Evolutionary conservation across 1,284 basidiomycete genomes (phyloP), one percentile per base, ranked within the genome.

Genomic region (Stygiomarasmius scandens): DNA sequence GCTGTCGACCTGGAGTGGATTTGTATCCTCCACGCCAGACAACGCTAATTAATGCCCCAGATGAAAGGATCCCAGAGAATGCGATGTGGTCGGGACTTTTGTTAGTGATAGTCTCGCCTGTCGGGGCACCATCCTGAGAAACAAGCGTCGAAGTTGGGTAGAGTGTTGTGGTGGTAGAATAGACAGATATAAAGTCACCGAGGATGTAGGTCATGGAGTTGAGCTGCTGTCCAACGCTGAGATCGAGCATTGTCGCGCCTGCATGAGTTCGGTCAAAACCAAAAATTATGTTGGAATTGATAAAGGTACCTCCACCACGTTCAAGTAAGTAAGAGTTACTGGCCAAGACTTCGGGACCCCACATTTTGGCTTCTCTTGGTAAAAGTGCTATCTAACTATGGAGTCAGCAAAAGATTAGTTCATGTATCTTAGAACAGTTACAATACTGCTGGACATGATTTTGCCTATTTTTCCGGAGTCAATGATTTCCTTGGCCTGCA

Each of bases 391-490:
- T 56, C 66, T 67, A 22, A n/a, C 22, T 8, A 29, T 32, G 10
- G 48, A 3, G n/a, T 10, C 29, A 14, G 19, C 29, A 32, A 49
- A 14, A 41, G 4, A 19, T 6, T 49, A 14, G 20, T 41, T 12
- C 8, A 34, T 12, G 38, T 9, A 19, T 9, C 38, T 41, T 19
- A 19, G 38, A 41, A n/a, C 16, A 41, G 69, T 41, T 53, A 75
- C 70, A 9, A 70, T 57, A 19, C 55, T 67, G 2, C 67, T 65
- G 1, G 72, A 73, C 16, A 69, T 55, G 32, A 76, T 61, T 52
- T 69, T 63, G 2, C 73, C 74, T 24, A 75, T 70, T 24, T 63
- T 62, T 6, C 72, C 74, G 3, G 66, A 66, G 8, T 63, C 62
- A n/a, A 74, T 60, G 9, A 73, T 56, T 22, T 67, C 66, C 50